Percentiles rank a stretch among this genome's conserved stretches.
Conservation (phyloP, 2,329 filamentous ascomycete genomes). For the Rhynchosporium secalis region DNA sequence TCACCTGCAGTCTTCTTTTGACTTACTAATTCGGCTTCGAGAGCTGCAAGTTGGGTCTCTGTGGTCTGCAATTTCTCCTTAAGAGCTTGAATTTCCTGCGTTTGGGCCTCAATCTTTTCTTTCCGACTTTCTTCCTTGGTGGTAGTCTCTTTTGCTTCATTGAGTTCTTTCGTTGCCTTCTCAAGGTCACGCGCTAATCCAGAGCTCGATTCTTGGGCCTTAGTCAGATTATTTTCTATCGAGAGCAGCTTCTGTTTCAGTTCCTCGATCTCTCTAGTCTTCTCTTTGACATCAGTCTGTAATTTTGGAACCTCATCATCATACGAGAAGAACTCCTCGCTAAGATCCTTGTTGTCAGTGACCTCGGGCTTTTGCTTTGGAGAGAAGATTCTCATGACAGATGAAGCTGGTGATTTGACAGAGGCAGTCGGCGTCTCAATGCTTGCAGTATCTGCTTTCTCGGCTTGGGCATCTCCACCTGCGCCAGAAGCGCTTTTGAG, state of each 20-base stretch:
- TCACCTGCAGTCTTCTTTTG: conserved; percentile 31
- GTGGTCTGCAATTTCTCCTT: conserved; percentile 35
- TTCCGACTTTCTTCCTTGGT: conserved; percentile 26
- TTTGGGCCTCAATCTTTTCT: conserved; percentile 32
- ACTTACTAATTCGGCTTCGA: conserved; percentile 29
- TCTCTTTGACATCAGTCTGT: conserved; percentile 71
- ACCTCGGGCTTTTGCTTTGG: conserved; percentile 47
- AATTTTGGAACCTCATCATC: conserved; percentile 83
- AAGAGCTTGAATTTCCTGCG: conserved; percentile 32
- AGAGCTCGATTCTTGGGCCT: conserved; percentile 68
- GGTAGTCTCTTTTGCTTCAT: conserved; percentile 67
- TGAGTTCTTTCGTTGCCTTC: conserved; percentile 55
- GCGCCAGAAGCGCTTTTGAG: conserved; percentile 47
- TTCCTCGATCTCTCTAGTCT: conserved; percentile 67
- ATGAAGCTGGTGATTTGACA: conserved; percentile 49
- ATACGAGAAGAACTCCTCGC: conserved; percentile 86
- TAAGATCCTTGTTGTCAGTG: conserved; percentile 41
- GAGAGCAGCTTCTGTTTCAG: conserved; percentile 68
- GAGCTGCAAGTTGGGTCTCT: conserved; percentile 29
- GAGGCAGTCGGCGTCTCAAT: conserved; percentile 40
- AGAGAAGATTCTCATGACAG: conserved; percentile 52
- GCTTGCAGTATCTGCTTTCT: conserved; percentile 33
- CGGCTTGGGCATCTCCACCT: conserved; percentile 18
- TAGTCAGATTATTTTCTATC: conserved; percentile 69
- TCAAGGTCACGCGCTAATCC: conserved; percentile 55